Percentiles rank a stretch among this genome's conserved stretches.
These are phyloP conservation scores for Eremothecium cymbalariae DNA, from an alignment of 1,139 yeast species.

Conservation along the genomic window DNA sequence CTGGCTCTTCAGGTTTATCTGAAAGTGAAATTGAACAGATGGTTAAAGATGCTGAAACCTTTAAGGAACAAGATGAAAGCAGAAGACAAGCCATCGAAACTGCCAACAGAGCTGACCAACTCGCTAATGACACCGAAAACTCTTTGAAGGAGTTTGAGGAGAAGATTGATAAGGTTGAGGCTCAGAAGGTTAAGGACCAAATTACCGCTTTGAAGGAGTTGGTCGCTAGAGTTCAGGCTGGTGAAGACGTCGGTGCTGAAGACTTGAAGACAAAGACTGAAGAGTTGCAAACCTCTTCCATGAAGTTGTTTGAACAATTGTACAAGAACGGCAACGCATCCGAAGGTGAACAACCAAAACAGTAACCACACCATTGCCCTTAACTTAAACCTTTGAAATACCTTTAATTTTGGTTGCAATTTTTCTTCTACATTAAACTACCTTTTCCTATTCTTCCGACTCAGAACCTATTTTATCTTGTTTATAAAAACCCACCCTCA, in stretches of 20 bases:
- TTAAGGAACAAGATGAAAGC: constrained; percentile 93
- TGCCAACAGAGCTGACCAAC: constrained; percentile 96
- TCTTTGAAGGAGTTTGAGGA: constrained; percentile 92
- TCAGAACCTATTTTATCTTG: too few relatives aligned
- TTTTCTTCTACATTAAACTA: constrained; percentile 21
- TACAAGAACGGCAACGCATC: constrained; percentile 57
- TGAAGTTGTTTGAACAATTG: constrained; percentile 91
- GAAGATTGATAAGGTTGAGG: constrained; percentile 79
- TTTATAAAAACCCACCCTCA: too few relatives aligned
- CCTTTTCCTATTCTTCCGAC: neutral
- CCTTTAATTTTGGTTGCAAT: too few relatives aligned
- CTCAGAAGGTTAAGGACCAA: constrained; percentile 63
- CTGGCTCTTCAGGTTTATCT: constrained; percentile 95
- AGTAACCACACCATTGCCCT: too few relatives aligned
- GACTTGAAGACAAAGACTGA: constrained; percentile 90
- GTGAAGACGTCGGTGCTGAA: constrained; percentile 70
- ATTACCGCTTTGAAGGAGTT: constrained; percentile 78
- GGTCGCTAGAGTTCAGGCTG: constrained; percentile 89
- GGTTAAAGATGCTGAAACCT: constrained; percentile 98
- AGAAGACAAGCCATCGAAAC: constrained; percentile 89
- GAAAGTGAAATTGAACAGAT: constrained; percentile 96
- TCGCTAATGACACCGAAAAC: constrained; percentile 92
- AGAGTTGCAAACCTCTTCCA: constrained; percentile 84
- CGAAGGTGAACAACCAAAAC: too few relatives aligned
- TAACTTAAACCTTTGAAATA: too few relatives aligned